These are phyloP conservation scores for Amauroascus niger DNA, from an alignment of 2,329 filamentous ascomycete genomes.

Conservation along the genomic window DNA sequence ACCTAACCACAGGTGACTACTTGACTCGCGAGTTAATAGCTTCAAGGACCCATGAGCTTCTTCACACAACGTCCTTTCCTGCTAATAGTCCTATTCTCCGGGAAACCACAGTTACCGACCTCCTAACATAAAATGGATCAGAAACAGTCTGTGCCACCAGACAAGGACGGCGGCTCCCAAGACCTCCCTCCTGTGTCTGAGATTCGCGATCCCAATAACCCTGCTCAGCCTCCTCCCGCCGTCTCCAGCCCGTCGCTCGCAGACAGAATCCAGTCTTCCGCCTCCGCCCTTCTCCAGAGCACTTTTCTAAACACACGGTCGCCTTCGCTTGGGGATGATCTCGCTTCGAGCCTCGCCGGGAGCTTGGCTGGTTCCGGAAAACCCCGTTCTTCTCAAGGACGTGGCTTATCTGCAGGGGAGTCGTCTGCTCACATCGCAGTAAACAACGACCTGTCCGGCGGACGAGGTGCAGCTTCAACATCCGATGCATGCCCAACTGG, in stretches of 20 bases:
- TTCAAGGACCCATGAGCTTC: no score
- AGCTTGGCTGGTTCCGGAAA: constrained; percentile 9
- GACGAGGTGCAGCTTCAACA: constrained; percentile 7
- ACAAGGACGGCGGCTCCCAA: not conserved
- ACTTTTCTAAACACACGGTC: constrained; percentile 10
- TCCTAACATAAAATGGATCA: constrained; percentile 4
- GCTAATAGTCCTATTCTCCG: no score
- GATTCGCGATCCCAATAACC: not conserved
- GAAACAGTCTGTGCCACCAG: not conserved
- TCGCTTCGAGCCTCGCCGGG: constrained; percentile 11
- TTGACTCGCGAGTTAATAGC: no score
- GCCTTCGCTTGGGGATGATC: not conserved
- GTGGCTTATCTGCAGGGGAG: not conserved
- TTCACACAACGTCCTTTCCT: no score
- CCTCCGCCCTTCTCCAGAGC: constrained; percentile 15
- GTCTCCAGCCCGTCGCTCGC: constrained; percentile 12
- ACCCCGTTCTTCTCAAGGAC: not conserved
- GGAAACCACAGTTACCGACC: no score
- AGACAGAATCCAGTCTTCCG: constrained; percentile 17
- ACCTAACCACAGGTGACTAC: no score
- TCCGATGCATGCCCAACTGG: constrained; percentile 1
- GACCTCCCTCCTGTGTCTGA: constrained; percentile 3
- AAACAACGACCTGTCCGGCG: not conserved
- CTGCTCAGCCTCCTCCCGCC: not conserved
- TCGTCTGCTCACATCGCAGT: not conserved